Conservation (phyloP, 176 grass and related monocot species). For the Cenchrus americanus region DNA sequence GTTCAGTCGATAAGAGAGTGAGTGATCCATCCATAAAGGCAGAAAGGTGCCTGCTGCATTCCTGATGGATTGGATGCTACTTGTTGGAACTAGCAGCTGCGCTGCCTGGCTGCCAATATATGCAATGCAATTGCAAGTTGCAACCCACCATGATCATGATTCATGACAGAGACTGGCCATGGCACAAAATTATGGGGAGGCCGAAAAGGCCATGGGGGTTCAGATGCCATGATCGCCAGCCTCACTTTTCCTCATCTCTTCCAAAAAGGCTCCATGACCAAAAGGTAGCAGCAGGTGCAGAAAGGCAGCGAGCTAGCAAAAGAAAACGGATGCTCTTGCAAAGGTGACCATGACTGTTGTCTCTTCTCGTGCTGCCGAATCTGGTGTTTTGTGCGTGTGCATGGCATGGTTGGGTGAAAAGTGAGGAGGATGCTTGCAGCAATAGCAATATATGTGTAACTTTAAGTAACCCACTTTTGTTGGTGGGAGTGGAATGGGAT, state of each 20-base stretch:
- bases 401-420: conserved; percentile 4
- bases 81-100: background rate
- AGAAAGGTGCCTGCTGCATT: conserved; percentile 19
- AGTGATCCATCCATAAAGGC: conserved; percentile 43
- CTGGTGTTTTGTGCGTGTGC: background rate
- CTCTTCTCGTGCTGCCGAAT: conserved; percentile 8
- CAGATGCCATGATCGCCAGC: background rate
- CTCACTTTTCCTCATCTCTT: background rate
- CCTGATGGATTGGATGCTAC: conserved; percentile 4
- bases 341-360: conserved; percentile 30
- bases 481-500: conserved; percentile 30
- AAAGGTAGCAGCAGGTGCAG: conserved; percentile 11
- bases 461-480: background rate
- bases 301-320: conserved; percentile 16
- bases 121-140: background rate
- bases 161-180: background rate
- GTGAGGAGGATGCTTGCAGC: conserved; percentile 20
- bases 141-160: background rate
- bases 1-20: background rate
- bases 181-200: conserved; percentile 29
- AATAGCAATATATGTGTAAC: background rate
- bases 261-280: conserved; percentile 14
- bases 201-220: conserved; percentile 12
- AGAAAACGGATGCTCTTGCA: background rate
- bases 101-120: conserved; percentile 3